Evolutionary conservation across 345 rosid species (phyloP).

Genomic region (Aethionema arabicum): DNA sequence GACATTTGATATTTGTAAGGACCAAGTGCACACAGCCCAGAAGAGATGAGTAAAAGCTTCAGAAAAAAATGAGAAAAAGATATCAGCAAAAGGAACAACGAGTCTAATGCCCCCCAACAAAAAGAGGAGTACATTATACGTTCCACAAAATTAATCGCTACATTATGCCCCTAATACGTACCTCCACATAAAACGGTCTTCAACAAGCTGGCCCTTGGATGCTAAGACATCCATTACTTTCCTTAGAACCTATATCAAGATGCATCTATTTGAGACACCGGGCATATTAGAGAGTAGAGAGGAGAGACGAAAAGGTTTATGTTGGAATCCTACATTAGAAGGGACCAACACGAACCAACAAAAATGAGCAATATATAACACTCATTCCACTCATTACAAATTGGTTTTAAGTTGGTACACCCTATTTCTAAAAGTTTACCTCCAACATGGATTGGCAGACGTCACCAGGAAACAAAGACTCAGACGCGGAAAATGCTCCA

Average conservation of each 20-base stretch:
- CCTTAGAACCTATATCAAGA: slow-evolving; percentile 58
- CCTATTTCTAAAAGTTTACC: slow-evolving; percentile 36
- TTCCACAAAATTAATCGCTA: slow-evolving; percentile 11
- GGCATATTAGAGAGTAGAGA: slow-evolving; percentile 22
- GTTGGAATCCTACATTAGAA: too few species aligned
- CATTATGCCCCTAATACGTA: slow-evolving; percentile 25
- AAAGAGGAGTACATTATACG: slow-evolving; percentile 3
- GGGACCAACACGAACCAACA: too few species aligned
- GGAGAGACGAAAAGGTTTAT: slow-evolving; percentile 9
- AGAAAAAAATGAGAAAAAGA: slow-evolving; percentile 6
- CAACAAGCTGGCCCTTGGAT: slow-evolving; percentile 53
- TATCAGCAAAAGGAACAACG: slow-evolving; percentile 7
- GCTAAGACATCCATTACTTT: slow-evolving; percentile 79
- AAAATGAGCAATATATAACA: too few species aligned
- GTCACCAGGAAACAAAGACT: slow-evolving; percentile 54
- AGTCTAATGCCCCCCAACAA: slow-evolving; percentile 9
- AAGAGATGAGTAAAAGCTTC: slow-evolving; percentile 79
- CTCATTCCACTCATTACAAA: too few species aligned
- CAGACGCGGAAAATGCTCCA: slow-evolving; percentile 52
- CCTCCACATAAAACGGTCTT: slow-evolving; percentile 71
- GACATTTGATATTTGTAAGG: slow-evolving; percentile 62
- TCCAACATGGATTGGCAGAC: slow-evolving; percentile 64
- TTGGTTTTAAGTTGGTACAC: too few species aligned
- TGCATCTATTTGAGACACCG: slow-evolving; percentile 18
- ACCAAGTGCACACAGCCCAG: slow-evolving; percentile 76